Base-by-base conservation (phyloP, 345 rosid genomes). In the Eutrema heterophyllum region DNA sequence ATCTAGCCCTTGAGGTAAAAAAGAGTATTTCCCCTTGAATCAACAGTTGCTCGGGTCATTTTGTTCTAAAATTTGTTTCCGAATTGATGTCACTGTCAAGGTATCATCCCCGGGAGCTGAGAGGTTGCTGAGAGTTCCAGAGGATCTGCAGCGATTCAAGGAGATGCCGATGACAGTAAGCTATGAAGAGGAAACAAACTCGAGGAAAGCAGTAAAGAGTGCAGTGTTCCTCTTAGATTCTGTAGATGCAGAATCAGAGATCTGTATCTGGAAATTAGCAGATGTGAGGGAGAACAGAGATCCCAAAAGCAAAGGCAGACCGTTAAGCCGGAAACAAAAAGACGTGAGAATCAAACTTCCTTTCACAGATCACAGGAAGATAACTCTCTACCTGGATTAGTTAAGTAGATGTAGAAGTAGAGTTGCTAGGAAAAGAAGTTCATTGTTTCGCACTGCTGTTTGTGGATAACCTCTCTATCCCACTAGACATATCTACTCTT, bases 31-130 rank as follows among this genome's bases (percentile, higher is more conserved):
- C 26, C 18, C 16, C 57, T 12, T 64, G 32, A 41, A 32, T 9
- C 33, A 43, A 44, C 6, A 15, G 32, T 41, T 0, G 0, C 18
- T 15, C 10, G 0, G 41, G 6, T 15, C 35, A 32, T 51, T 59
- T 43, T 55, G 24, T 21, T 58, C 8, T 11, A 38, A 70, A 10
- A 0, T 21, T 49, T 62, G 27, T 51, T 53, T 61, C 13, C 0
- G 16, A 60, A 5, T 69, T 70, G 61, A 6, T 68, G 74, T 60
- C 67, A 13, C 29, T 64, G 57, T 61, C 30, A 74, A 94, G 98
- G 93, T 94, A 56, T 91, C 98, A 39, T 83, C 96, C 74, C 97
- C 95, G 12, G 95, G 98, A 43, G 93, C 95, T 52, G 93, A 91
- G 78, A 87, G 98, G 78, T 75, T 91, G 62, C 70, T 91, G 18